A percentile compares a stretch with the other conserved stretches of the same genome.
Conservation (phyloP, 345 rosid species). For the Reutealis trisperma region DNA sequence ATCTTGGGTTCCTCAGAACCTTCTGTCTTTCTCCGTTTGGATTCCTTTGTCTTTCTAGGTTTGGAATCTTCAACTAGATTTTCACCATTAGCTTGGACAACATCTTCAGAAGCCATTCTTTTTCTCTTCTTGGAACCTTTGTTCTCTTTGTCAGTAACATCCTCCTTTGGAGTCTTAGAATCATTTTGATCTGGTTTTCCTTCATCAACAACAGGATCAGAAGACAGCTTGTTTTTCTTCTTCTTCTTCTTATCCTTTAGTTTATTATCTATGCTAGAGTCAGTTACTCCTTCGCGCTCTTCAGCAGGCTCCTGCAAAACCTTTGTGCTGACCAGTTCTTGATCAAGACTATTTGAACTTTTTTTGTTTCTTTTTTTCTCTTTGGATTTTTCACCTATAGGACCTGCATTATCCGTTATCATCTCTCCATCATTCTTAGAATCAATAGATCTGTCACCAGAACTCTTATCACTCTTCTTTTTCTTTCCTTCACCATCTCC, state of each 20-base stretch:
- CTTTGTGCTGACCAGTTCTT: slow-evolving; percentile 10
- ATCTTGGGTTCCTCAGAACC: slow-evolving; percentile 29
- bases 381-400: slow-evolving; percentile 19
- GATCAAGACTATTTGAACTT: slow-evolving; percentile 18
- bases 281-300: slow-evolving; percentile 23
- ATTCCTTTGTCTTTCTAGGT: slow-evolving; percentile 49
- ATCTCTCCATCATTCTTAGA: slow-evolving; percentile 4
- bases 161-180: slow-evolving; percentile 26
- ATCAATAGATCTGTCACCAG: slow-evolving; percentile 14
- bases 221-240: slow-evolving; percentile 39
- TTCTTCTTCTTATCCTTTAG: slow-evolving; percentile 55
- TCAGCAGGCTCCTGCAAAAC: slow-evolving; percentile 19
- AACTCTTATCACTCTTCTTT: slow-evolving; percentile 23
- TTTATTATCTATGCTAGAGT: slow-evolving; percentile 29
- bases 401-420: background rate
- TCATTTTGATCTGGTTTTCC: slow-evolving; percentile 15
- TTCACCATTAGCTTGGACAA: slow-evolving; percentile 27
- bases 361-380: slow-evolving; percentile 25
- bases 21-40: slow-evolving; percentile 46
- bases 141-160: slow-evolving; percentile 24
- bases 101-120: slow-evolving; percentile 50
- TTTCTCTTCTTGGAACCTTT: slow-evolving; percentile 75
- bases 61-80: slow-evolving; percentile 47
- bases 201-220: slow-evolving; percentile 18
- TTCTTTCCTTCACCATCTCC: slow-evolving; percentile 29